Base-by-base conservation (phyloP, 2,329 filamentous ascomycete genomes). In the Alternaria sp. region DNA sequence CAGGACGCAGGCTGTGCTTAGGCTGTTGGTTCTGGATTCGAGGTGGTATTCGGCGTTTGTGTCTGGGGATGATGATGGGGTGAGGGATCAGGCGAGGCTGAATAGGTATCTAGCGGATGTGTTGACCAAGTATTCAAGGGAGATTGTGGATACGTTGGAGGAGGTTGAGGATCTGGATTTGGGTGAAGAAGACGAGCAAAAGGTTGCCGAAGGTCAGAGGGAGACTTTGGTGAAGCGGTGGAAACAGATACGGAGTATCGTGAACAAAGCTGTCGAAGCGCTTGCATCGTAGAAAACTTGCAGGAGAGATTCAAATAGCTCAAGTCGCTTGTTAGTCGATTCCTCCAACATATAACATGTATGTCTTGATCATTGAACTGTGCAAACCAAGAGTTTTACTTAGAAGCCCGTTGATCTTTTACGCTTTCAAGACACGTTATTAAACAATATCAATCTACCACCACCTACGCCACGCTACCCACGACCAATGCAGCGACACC, bases 401-500 rank as follows among this genome's bases (percentile, higher is more conserved):
- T 37, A 36, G 40, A 44, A 56, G 54, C 54, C 53, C 41, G 37
- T 48, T 24, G 29, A 46, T 34, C 51, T 51, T 60, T 61, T 51
- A 51, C 45, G 50, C 40, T 54, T 53, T 42, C 36, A 49, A 56
- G 48, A 54, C 28, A 33, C 51, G 41, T 29, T 40, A 52, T 41
- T 41, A 34, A 54, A 37, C 44, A 51, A 23, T 11, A 24, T n/a
- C 14, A 13, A 36, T 2, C 39, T 17, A n/a, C 9, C 33, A 29
- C 49, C 41, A 34, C 54, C 41, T 86, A 96, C 77, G 91, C 89
- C 76, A 97, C 88, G 70, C 92, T 93, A 67, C 88, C 91, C 76
- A 97, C 86, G 60, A 98, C 87, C 78, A 96, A 83, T 60, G 88
- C 85, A 61, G 95, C 93, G 73, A 99, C 88, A 55, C 92, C 92